A percentile compares a stretch with the other conserved stretches of the same genome.
Evolutionary conservation across 2,329 filamentous ascomycete genomes (phyloP).

Genomic region (Aureobasidium pullulans): DNA sequence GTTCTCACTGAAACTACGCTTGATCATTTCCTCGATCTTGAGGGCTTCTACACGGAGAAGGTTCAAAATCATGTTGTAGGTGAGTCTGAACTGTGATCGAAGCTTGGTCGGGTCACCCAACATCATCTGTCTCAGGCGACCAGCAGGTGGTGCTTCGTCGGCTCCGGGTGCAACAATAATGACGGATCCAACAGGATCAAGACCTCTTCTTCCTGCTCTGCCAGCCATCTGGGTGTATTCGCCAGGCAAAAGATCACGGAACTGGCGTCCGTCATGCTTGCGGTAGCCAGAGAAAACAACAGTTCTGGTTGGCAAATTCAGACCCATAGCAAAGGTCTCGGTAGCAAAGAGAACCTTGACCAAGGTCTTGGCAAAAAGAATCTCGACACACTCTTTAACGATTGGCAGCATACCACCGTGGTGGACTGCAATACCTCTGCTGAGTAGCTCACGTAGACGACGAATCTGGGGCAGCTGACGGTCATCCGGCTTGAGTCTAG

Average conservation of each 20-base stretch:
- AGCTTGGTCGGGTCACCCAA: conserved; percentile 92
- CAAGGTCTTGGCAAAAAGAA: conserved; percentile 86
- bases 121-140: conserved; percentile 84
- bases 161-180: conserved; percentile 78
- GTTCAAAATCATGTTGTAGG: conserved; percentile 99
- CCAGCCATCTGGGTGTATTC: conserved; percentile 99
- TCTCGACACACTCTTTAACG: conserved; percentile 95
- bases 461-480: conserved; percentile 85
- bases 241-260: conserved; percentile 83
- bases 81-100: conserved; percentile 89
- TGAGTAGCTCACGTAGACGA: conserved; percentile 74
- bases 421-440: conserved; percentile 88
- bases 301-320: conserved; percentile 90
- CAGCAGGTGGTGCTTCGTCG: conserved; percentile 82
- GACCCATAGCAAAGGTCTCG: conserved; percentile 96
- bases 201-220: conserved; percentile 81
- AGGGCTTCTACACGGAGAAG: conserved; percentile 88
- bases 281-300: conserved; percentile 96
- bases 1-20: conserved; percentile 97
- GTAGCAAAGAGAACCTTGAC: conserved; percentile 97
- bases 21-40: conserved; percentile 99
- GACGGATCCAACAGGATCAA: conserved; percentile 87
- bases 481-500: conserved; percentile 84
- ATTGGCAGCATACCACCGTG: conserved; percentile 92
- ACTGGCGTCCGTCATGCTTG: conserved; percentile 89